phyloP scores from a whole-genome alignment of 2,329 filamentous ascomycete genomes.

The Alternaria atra region DNA sequence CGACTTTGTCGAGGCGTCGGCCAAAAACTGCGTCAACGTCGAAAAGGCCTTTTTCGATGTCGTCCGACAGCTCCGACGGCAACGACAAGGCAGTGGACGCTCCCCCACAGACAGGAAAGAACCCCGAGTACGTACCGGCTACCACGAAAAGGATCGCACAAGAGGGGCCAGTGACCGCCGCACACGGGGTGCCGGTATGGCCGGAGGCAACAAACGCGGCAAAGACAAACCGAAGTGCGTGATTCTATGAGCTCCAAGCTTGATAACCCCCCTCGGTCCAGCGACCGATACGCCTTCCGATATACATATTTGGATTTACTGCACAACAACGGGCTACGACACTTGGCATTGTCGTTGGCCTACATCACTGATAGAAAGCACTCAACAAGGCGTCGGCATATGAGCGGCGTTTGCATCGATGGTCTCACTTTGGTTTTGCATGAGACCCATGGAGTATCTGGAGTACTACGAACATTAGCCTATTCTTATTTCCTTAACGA shows the following conservation, averaged over 20 bases:
- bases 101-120: constrained; percentile 26
- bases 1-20: constrained; percentile 95
- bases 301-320: constrained; percentile 38
- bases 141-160: constrained; percentile 29
- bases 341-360: constrained; percentile 31
- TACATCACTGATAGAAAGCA: constrained; percentile 42
- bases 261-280: constrained; percentile 4
- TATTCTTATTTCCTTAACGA: constrained; percentile 24
- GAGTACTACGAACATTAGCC: constrained; percentile 31
- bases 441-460: constrained; percentile 45
- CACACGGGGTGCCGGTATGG: constrained; percentile 21
- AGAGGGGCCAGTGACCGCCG: constrained; percentile 25
- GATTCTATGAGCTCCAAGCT: constrained; percentile 38
- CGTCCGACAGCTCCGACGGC: constrained; percentile 85
- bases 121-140: constrained; percentile 21
- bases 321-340: constrained; percentile 40
- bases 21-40: constrained; percentile 98
- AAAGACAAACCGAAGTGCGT: constrained; percentile 48
- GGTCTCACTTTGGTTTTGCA: constrained; percentile 42
- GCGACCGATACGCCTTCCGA: constrained; percentile 18
- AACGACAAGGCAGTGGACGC: constrained; percentile 63
- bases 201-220: constrained; percentile 20
- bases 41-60: constrained; percentile 99
- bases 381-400: constrained; percentile 46
- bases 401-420: constrained; percentile 49